Evolutionary conservation across 768 basidiomycete species (phyloP), one percentile per base, ranked within the genome.

Genomic region (Mycena haematopus): DNA sequence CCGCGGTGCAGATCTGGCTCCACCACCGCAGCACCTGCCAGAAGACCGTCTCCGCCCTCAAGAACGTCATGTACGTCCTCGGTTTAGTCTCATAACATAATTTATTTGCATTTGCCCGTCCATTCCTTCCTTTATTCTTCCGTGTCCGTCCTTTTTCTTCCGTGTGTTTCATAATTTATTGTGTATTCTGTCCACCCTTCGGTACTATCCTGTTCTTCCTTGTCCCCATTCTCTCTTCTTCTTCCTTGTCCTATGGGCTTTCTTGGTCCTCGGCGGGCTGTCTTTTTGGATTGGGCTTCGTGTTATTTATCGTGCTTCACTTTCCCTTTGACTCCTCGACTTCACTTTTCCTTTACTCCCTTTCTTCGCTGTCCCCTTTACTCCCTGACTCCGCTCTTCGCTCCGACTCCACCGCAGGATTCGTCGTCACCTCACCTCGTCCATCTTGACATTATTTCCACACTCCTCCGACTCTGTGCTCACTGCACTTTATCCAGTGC

Each of bases 1-100:
- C 77, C 31, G 89, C 89, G 0, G 82, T 90, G 15, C 84, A 88
- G 68, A 80, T 77, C 33, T 92, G 90, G 90, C 72, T 84, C 22
- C 77, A 84, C 19, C 90, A 92, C 68, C 82, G 87, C 45, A 78
- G 80, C 0, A 72, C 75, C 15, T 91, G 90, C 70, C 80, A 82
- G 40, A 82, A 82, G 62, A 67, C 66, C 38, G 56, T 70, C 47
- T 52, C 58, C 19, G 63, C 63, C 21, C 59, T 67, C 54, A 60
- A 51, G 58, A 59, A 70, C 45, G 58, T 62, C 44, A 58, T 62
- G 67, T 63, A 50, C 53, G 65, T 66, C 2, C n/a, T n/a, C n/a
- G n/a, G n/a, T n/a, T n/a, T n/a, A n/a, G n/a, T n/a, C 24, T 67
- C 67, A 68, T 63, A 51, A 51, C 42, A 56, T 52, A 61, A 54